Evolutionary conservation across 331 rosid species (phyloP).

Genomic region (Saraca asoca): DNA sequence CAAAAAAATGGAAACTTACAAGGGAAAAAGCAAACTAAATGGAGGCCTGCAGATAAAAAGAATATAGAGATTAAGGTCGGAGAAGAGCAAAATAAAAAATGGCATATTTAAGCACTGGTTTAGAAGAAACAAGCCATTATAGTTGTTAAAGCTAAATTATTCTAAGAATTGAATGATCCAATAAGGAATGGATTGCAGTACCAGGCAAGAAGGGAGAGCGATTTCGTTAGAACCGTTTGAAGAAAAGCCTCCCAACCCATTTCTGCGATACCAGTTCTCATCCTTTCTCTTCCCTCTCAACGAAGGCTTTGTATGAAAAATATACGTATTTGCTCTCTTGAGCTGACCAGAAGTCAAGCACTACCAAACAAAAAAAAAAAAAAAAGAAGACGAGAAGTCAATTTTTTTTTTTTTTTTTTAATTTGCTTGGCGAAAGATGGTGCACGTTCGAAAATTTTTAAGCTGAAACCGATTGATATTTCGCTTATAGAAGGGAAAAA

Average conservation of each 20-base stretch:
- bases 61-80: slow-evolving; percentile 11
- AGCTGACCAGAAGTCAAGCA: too few relatives aligned
- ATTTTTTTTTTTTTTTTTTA: too few relatives aligned
- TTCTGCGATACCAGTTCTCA: neutral
- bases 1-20: slow-evolving; percentile 47
- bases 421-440: too few relatives aligned
- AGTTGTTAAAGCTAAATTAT: neutral
- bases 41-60: slow-evolving; percentile 57
- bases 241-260: slow-evolving; percentile 46
- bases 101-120: neutral
- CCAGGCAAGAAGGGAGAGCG: slow-evolving; percentile 51
- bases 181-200: slow-evolving; percentile 13
- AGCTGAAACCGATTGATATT: too few relatives aligned
- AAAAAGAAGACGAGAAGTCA: too few relatives aligned
- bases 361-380: too few relatives aligned
- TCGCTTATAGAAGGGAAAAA: too few relatives aligned
- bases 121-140: neutral
- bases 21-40: slow-evolving; percentile 45
- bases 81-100: neutral
- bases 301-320: neutral
- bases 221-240: slow-evolving; percentile 31
- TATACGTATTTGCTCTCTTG: too few relatives aligned
- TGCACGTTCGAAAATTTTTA: too few relatives aligned
- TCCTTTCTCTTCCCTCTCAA: neutral
- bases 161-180: neutral